Evolutionary conservation across 306 rosid genomes (phyloP), one percentile per base, ranked within the genome.

Genomic region (Quercus gilva): DNA sequence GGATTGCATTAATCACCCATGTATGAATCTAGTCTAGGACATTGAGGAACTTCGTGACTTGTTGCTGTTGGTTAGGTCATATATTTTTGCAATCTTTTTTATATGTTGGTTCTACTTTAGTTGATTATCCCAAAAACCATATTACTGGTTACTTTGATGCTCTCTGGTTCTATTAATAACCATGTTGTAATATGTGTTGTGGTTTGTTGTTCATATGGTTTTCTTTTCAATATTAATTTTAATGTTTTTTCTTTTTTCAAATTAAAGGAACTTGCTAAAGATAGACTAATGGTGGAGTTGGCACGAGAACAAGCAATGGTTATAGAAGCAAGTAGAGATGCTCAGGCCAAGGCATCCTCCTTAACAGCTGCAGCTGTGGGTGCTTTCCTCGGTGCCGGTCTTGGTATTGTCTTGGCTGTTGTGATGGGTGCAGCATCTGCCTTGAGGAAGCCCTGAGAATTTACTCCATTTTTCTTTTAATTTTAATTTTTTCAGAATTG

Each of bases 361-460:
- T 76, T 90, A 63, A 74, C 87, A 77, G 82, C 99, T 45, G 97
- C 99, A 20, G 90, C 98, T 15, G 94, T 89, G 82, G 99, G 99
- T 57, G 97, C 99, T 64, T 93, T 98, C 18, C 69, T 93, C 13
- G 99, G 99, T 23, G 99, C 99, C 21, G 94, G 97, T 77, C 88
- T 95, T 52, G 96, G 99, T 84, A 69, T 95, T 86, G 92, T 89
- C 20, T 78, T 95, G 58, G 99, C 99, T 9, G 87, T 95, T 55
- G 98, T 90, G 76, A 91, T 95, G 97, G 99, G 99, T 61, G 99
- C 99, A 73, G 98, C 99, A 73, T 95, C 99, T 75, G 99, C 98
- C 85, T 83, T 95, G 80, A 91, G 99, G 91, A 93, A 93, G 79
- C 99, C 99, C 55, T 95, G 85, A 84, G 52, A 68, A 28, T 64